phyloP scores from a whole-genome alignment of 495 filamentous ascomycete genomes.

The Margaritispora aquatica region DNA sequence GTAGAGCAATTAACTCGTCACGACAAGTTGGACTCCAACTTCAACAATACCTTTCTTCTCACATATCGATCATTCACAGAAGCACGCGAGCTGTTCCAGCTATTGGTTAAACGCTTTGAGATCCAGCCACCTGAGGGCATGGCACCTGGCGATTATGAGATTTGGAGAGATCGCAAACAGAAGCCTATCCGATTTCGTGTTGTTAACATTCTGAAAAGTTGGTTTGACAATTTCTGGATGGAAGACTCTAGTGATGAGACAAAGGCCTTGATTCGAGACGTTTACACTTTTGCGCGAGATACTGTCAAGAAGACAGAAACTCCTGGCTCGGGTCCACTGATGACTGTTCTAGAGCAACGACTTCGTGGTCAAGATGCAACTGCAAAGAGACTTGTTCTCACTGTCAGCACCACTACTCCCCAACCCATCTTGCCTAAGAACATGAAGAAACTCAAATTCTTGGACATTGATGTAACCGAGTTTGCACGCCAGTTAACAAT shows the following conservation, averaged over 20 bases:
- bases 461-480: conserved; percentile 93
- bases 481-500: conserved; percentile 96
- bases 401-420: conserved; percentile 70
- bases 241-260: conserved; percentile 79
- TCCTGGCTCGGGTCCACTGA: conserved; percentile 71
- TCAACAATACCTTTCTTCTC: conserved; percentile 95
- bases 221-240: conserved; percentile 99
- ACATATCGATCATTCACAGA: conserved; percentile 95
- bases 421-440: conserved; percentile 94
- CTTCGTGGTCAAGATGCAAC: conserved; percentile 80
- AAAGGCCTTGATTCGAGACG: conserved; percentile 76
- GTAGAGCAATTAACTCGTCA: conserved; percentile 97
- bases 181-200: conserved; percentile 92
- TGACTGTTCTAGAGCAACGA: conserved; percentile 81
- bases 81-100: conserved; percentile 84
- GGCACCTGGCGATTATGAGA: conserved; percentile 65
- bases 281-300: conserved; percentile 86
- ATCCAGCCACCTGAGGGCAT: conserved; percentile 89
- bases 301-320: conserved; percentile 89
- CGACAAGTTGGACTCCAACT: conserved; percentile 89
- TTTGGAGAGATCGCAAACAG: conserved; percentile 91
- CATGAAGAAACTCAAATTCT: conserved; percentile 98
- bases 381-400: conserved; percentile 81
- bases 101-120: conserved; percentile 83
- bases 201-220: conserved; percentile 95